These are phyloP conservation scores for Mortierella sp. DNA, from an alignment of 371 early-diverging fungal genomes.

Conservation along the genomic window DNA sequence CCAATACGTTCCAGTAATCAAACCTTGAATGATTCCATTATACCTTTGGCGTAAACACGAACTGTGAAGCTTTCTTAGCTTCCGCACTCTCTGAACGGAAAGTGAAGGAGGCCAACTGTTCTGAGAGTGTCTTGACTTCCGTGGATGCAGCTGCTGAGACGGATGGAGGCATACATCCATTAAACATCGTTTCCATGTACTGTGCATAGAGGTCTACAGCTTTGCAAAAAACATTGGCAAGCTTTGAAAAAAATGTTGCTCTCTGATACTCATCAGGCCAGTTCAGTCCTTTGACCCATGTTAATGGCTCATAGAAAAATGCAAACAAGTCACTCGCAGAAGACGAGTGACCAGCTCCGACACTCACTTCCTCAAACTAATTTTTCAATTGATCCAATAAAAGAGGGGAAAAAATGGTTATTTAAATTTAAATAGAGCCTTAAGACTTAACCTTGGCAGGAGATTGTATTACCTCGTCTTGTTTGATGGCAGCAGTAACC, in stretches of 20 bases:
- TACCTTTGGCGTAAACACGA: slow-evolving; percentile 72
- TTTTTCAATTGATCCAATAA: not conserved
- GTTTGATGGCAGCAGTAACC: slow-evolving; percentile 72
- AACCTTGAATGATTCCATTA: not conserved
- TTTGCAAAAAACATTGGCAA: slow-evolving; percentile 71
- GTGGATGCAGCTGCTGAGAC: slow-evolving; percentile 45
- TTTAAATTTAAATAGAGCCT: not conserved
- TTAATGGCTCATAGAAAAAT: slow-evolving; percentile 82
- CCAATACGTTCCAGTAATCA: not conserved
- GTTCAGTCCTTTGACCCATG: slow-evolving; percentile 75
- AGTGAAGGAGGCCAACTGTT: slow-evolving; percentile 57
- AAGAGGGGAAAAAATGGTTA: not conserved
- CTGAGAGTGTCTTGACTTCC: slow-evolving; percentile 57
- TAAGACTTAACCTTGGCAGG: not conserved
- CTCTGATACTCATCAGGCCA: slow-evolving; percentile 83
- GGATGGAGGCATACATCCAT: slow-evolving; percentile 41
- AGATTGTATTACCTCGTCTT: slow-evolving; percentile 65
- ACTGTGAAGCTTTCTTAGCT: slow-evolving; percentile 62
- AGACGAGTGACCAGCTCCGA: slow-evolving; percentile 79
- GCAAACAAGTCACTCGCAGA: slow-evolving; percentile 85
- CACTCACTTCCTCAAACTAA: slow-evolving; percentile 72
- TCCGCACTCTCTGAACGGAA: slow-evolving; percentile 57
- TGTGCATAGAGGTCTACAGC: slow-evolving; percentile 63
- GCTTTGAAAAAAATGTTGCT: slow-evolving; percentile 76
- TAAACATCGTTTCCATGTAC: slow-evolving; percentile 61